phyloP scores from a whole-genome alignment of 805 yeast genomes.

The Debaryomyces prosopidis region DNA sequence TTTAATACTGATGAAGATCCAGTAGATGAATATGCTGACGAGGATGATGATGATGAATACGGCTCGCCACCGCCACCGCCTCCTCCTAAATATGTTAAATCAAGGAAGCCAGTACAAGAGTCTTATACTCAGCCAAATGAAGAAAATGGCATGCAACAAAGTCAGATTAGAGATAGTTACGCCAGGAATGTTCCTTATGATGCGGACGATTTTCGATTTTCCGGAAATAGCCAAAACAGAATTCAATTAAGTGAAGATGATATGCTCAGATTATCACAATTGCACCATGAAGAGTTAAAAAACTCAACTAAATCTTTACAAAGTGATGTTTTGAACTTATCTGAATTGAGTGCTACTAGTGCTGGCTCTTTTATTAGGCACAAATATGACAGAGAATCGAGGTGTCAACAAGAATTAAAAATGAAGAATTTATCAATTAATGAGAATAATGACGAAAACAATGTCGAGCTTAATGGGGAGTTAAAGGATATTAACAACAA shows the following conservation, averaged over 20 bases:
- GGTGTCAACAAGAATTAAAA: slow-evolving; percentile 18
- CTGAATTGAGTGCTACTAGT: slow-evolving; percentile 85
- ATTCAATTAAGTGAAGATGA: slow-evolving; percentile 26
- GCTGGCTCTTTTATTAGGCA: slow-evolving; percentile 85
- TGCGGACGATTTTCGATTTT: slow-evolving; percentile 36
- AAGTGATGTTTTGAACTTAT: slow-evolving; percentile 48
- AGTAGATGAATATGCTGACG: neutral
- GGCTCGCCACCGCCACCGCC: slow-evolving; percentile 33
- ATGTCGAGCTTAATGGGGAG: slow-evolving; percentile 2
- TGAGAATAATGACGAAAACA: slow-evolving; percentile 16
- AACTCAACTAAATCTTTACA: slow-evolving; percentile 42
- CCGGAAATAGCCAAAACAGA: slow-evolving; percentile 19
- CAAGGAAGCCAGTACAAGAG: slow-evolving; percentile 10
- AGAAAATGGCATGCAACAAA: neutral
- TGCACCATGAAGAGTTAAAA: slow-evolving; percentile 38
- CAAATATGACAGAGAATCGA: slow-evolving; percentile 46
- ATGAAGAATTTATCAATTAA: slow-evolving; percentile 21
- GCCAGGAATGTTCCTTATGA: slow-evolving; percentile 30
- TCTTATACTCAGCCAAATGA: slow-evolving; percentile 38
- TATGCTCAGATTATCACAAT: slow-evolving; percentile 25
- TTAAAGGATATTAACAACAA: slow-evolving; percentile 12
- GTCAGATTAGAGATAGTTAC: neutral
- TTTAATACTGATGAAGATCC: slow-evolving; percentile 20
- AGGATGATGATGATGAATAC: slow-evolving; percentile 15
- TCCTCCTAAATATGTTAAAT: slow-evolving; percentile 28